These are phyloP conservation scores for Diplocarpon rosae DNA, from an alignment of 2,329 filamentous ascomycete species.

Conservation along the genomic window DNA sequence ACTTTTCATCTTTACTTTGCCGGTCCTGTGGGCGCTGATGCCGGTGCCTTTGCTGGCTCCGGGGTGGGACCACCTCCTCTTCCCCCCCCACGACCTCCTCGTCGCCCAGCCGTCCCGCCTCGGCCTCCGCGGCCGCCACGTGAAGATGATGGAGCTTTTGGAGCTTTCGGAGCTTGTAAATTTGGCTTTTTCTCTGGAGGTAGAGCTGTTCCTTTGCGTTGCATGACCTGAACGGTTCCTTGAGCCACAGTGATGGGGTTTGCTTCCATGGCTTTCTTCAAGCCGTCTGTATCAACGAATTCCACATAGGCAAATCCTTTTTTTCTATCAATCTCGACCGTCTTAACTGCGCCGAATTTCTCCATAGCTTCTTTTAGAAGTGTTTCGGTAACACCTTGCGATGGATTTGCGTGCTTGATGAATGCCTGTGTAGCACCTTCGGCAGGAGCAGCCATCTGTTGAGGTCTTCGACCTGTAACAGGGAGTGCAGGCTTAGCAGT, in stretches of 20 bases:
- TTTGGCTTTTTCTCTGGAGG: conserved; percentile 69
- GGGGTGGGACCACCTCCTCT: not conserved
- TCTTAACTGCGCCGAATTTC: conserved; percentile 61
- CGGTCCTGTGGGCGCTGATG: conserved; percentile 20
- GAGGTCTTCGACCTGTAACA: conserved; percentile 22
- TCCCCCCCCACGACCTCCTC: conserved; percentile 9
- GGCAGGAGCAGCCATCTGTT: conserved; percentile 24
- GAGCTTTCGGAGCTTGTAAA: conserved; percentile 9
- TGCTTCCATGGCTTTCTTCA: conserved; percentile 70
- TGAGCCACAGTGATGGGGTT: conserved; percentile 76
- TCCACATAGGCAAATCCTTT: conserved; percentile 93
- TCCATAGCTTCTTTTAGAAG: conserved; percentile 65
- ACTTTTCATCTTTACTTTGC: conserved; percentile 15
- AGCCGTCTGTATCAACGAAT: conserved; percentile 60
- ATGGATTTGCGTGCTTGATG: conserved; percentile 74
- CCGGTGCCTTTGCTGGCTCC: conserved; percentile 8
- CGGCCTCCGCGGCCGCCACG: conserved; percentile 16
- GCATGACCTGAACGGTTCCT: conserved; percentile 76
- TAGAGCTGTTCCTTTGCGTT: conserved; percentile 71
- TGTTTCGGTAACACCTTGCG: conserved; percentile 81
- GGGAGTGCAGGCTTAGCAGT: conserved; percentile 17
- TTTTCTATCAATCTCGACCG: conserved; percentile 85
- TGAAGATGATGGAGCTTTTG: conserved; percentile 1
- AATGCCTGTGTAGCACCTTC: conserved; percentile 56
- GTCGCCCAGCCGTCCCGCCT: conserved; percentile 8